phyloP scores from a whole-genome alignment of 257 asterid genomes.

The Capsicum baccatum region DNA sequence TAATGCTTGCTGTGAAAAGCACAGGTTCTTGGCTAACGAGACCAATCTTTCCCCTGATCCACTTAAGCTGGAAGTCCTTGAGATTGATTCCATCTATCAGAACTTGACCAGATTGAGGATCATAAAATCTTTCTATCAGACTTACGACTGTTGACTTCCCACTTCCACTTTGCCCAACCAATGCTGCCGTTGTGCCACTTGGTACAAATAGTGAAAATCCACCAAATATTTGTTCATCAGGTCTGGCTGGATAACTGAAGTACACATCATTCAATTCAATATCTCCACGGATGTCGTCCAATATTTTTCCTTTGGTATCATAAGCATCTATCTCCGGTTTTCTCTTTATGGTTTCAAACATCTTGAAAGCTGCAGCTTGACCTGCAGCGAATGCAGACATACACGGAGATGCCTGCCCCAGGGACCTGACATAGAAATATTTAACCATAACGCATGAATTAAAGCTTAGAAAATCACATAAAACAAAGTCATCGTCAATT shows the following conservation, averaged over 20 bases:
- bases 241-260: constrained; percentile 84
- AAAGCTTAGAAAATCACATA: background rate
- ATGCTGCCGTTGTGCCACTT: constrained; percentile 75
- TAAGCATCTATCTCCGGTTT: constrained; percentile 77
- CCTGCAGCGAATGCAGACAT: constrained; percentile 81
- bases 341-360: constrained; percentile 76
- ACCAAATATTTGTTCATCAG: constrained; percentile 65
- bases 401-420: constrained; percentile 88
- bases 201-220: constrained; percentile 70
- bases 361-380: constrained; percentile 82
- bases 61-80: constrained; percentile 76
- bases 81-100: constrained; percentile 69
- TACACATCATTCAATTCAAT: constrained; percentile 62
- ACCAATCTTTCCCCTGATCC: constrained; percentile 85
- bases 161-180: constrained; percentile 93
- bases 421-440: constrained; percentile 57
- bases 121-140: constrained; percentile 79
- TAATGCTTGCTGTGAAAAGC: constrained; percentile 68
- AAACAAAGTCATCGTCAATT: background rate
- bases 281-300: constrained; percentile 66
- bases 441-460: constrained; percentile 21
- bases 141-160: constrained; percentile 88
- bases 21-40: constrained; percentile 92
- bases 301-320: constrained; percentile 57
- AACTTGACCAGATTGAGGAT: constrained; percentile 77